Conservation (phyloP, 768 basidiomycete genomes). For the Lyophyllum atratum region DNA sequence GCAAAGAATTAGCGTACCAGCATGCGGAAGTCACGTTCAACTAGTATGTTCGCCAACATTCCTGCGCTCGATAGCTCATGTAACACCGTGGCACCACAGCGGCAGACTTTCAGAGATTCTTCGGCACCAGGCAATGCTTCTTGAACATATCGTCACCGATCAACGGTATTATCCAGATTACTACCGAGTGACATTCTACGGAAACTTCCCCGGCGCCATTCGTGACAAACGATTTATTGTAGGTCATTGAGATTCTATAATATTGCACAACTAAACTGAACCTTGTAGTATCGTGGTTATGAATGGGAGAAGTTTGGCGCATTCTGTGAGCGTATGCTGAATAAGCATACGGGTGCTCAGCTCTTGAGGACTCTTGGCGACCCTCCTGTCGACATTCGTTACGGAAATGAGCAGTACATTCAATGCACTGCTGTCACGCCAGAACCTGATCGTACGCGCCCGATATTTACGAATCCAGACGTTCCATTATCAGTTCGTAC, state of each 20-base stretch:
- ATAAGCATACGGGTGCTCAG: conserved; percentile 85
- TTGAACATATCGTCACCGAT: conserved; percentile 83
- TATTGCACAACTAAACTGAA: conserved; percentile 6
- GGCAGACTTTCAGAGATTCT: conserved; percentile 83
- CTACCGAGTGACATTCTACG: conserved; percentile 92
- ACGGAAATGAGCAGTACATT: conserved; percentile 80
- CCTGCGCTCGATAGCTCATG: conserved; percentile 2
- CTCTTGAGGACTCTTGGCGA: conserved; percentile 73
- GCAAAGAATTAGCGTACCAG: conserved; percentile 87
- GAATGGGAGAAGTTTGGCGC: conserved; percentile 93
- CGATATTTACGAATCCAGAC: conserved; percentile 85
- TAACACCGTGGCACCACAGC: conserved; percentile 38
- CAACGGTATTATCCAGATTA: conserved; percentile 90
- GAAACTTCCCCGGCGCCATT: conserved; percentile 84
- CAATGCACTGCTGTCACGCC: conserved; percentile 86
- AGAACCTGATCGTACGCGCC: conserved; percentile 75
- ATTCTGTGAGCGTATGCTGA: conserved; percentile 89
- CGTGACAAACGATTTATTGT: conserved; percentile 92
- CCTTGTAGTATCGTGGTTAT: conserved; percentile 82
- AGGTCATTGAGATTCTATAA: conserved; percentile 30
- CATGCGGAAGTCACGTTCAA: conserved; percentile 91
- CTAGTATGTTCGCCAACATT: conserved; percentile 55
- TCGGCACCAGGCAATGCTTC: conserved; percentile 81
- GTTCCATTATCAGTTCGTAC: conserved; percentile 77
- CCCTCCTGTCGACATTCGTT: conserved; percentile 79